Percentiles rank a stretch among this genome's conserved stretches.
phyloP scores from a whole-genome alignment of 768 basidiomycete species.

The Termitomyces sp. region DNA sequence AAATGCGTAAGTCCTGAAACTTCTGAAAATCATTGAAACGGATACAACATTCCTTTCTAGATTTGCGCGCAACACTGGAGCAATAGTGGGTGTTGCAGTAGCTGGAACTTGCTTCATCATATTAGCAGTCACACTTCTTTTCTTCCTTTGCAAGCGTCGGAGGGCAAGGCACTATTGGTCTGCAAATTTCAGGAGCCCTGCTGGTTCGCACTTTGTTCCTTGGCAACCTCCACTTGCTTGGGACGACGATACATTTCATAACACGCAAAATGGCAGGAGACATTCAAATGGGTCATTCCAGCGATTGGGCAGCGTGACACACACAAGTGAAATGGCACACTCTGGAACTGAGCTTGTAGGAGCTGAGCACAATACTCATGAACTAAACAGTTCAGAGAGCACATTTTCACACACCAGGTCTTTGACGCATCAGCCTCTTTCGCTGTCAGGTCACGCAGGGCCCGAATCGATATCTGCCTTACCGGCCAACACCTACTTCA shows the following conservation, averaged over 20 bases:
- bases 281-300: constrained; percentile 10
- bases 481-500: background rate
- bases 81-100: constrained; percentile 32
- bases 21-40: background rate
- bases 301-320: constrained; percentile 10
- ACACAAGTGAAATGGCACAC: constrained; percentile 13
- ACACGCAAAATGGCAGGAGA: constrained; percentile 1
- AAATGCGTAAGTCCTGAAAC: constrained; percentile 17
- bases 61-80: constrained; percentile 32
- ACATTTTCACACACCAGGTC: constrained; percentile 8
- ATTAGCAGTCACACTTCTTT: constrained; percentile 23
- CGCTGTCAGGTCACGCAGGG: constrained; percentile 12
- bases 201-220: constrained; percentile 8
- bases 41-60: constrained; percentile 14
- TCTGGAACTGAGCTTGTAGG: background rate
- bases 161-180: constrained; percentile 8
- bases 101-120: constrained; percentile 23
- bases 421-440: constrained; percentile 19
- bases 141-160: constrained; percentile 27
- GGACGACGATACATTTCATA: constrained; percentile 21
- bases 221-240: constrained; percentile 30
- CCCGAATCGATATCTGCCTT: background rate
- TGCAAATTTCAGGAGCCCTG: constrained; percentile 8
- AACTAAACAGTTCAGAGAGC: constrained; percentile 20
- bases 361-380: constrained; percentile 7